Base-by-base conservation (phyloP, 345 rosid genomes). In the Noccaea caerulescens region DNA sequence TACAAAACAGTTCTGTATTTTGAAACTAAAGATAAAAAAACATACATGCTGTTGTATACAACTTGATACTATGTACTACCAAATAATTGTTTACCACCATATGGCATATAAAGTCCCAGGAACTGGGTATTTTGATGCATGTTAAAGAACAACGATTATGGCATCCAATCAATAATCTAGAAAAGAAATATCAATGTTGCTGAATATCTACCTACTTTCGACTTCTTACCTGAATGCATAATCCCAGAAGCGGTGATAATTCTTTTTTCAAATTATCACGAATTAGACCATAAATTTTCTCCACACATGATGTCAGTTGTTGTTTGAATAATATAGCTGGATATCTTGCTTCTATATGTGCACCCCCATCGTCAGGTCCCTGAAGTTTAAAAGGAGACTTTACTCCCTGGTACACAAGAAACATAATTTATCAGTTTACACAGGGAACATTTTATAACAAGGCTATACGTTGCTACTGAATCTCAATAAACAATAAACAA, bases 191-290 rank as follows among this genome's bases (percentile, higher is more conserved):
- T 64, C 51, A 65, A 47, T 12, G 57, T 9, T 72, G 44, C 34
- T 57, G 6, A 44, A 60, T 11, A 34, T 49, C 59, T 68, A 59
- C 23, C 63, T 52, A 53, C 23, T 58, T 58, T 50, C 1, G 20
- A 30, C 75, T 37, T 74, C 76, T 81, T 45, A 87, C 98, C 93
- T 93, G 99, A 82, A 91, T 89, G 86, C 99, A 93, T 56, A 46
- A 80, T 61, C 82, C 85, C 74, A 93, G 73, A 38, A 93, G 86
- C 16, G 94, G 96, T 37, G 93, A 86, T 46, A 93, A 79, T 72
- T 91, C 99, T 76, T 89, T 93, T 83, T 93, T 93, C 85, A 93
- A 77, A 69, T 91, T 87, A 81, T 93, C 99, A 68, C 99, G 91
- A 68, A 93, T 89, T 80, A 93, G 76, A 69, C 99, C 99, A 83